A percentile compares a stretch with the other conserved stretches of the same genome.
These are phyloP conservation scores for Exophiala dermatitidis DNA, from an alignment of 2,329 filamentous ascomycete species.

Conservation along the genomic window DNA sequence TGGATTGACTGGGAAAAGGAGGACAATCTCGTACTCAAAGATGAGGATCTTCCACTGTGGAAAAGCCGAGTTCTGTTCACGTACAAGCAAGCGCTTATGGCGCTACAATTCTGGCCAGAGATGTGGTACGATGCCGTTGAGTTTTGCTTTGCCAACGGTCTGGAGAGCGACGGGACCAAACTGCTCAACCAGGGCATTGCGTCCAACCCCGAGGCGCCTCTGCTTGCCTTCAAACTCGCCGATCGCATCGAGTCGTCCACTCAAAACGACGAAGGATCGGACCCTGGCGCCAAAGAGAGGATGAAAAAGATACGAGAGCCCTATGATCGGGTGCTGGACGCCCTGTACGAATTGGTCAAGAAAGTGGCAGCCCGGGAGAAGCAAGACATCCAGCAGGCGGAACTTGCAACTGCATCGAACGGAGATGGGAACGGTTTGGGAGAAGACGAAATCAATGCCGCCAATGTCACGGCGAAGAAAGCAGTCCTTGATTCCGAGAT, in stretches of 20 bases:
- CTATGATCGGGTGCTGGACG: slow-evolving; percentile 73
- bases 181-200: slow-evolving; percentile 75
- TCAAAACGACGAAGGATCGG: slow-evolving; percentile 68
- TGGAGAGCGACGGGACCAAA: slow-evolving; percentile 64
- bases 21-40: slow-evolving; percentile 77
- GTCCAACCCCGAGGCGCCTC: slow-evolving; percentile 87
- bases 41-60: slow-evolving; percentile 69
- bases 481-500: slow-evolving; percentile 50
- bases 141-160: slow-evolving; percentile 76
- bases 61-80: slow-evolving; percentile 76
- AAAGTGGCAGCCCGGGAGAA: slow-evolving; percentile 61
- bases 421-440: slow-evolving; percentile 31
- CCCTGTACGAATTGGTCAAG: slow-evolving; percentile 78
- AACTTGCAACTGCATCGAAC: slow-evolving; percentile 42
- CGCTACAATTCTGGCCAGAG: slow-evolving; percentile 87
- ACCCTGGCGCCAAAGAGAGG: slow-evolving; percentile 52
- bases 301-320: slow-evolving; percentile 72
- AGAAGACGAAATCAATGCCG: slow-evolving; percentile 49
- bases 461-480: slow-evolving; percentile 44
- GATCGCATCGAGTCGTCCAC: slow-evolving; percentile 78
- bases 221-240: slow-evolving; percentile 81
- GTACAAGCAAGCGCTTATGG: slow-evolving; percentile 91
- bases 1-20: slow-evolving; percentile 96
- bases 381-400: slow-evolving; percentile 50
- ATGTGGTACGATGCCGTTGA: slow-evolving; percentile 93